Evolutionary conservation across 495 filamentous ascomycete species (phyloP), one percentile per base, ranked within the genome.

Genomic region (Aspergillus coremiiformis): DNA sequence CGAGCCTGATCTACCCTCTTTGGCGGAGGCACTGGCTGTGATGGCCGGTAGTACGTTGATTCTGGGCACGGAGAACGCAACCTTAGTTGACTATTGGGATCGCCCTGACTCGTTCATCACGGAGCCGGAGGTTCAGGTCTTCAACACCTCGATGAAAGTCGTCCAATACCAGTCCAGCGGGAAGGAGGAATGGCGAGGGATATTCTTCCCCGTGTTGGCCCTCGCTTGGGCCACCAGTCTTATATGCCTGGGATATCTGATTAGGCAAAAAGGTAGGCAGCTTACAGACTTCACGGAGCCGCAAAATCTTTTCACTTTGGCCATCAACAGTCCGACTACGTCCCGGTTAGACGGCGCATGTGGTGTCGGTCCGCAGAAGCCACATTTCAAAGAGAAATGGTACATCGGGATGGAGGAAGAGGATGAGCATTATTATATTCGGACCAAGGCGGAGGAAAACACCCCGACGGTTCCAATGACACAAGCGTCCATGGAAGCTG

Each of bases 271-370:
- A 48, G 69, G 73, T 1, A 76, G 77, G 15, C 81, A 85, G 37
- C 71, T 88, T 14, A 85, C 81, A 10, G 87, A 90, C 62, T 89
- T 84, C 66, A 86, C 83, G 12, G 86, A 91, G 53, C 85, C 85
- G 1, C 77, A 78, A 44, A 88, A 89, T 54, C 65, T 89, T 0
- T 90, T 90, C 61, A 66, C 81, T 1, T 65, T 90, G 0, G 79
- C 85, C 1, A 65, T 90, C 24, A 87, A 88, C 60, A 82, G 78
- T 39, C 86, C 86, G 19, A 73, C 79, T 0, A 78, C 72, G 22
- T 47, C 69, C 19, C 58, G 65, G 11, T 53, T 89, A 19, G 65
- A 71, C 2, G 85, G 86, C 3, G 74, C 72, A n/a, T 87, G 84
- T 66, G 85, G 84, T 15, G 77, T 70, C 29, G 84, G 84, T 0